Evolutionary conservation across 192 early-diverging fungal genomes (phyloP), one percentile per base, ranked within the genome.

Genomic region (Cladochytrium replicatum): DNA sequence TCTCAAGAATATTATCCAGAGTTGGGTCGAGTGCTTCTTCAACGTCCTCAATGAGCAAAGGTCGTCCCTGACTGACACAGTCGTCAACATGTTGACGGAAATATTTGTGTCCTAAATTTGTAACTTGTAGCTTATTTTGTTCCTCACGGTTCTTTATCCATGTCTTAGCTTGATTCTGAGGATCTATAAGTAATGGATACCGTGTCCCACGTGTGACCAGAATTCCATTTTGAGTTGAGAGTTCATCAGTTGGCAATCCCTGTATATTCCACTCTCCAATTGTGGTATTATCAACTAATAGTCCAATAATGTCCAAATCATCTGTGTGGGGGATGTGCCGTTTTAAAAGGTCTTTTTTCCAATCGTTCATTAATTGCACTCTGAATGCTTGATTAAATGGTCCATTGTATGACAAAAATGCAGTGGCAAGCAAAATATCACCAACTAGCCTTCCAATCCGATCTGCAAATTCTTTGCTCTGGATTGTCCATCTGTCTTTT

Each of bases 141-240:
- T 77, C 78, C 48, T 81, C 78, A n/a, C 75, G 52, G 26, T 72
- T 76, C 50, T 80, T 80, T 41, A 80, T 80, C 78, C 78, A 80
- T 6, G 61, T 58, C 44, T 80, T 79, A 0, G 76, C 78, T 47
- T 80, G 78, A 23, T 65, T 76, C 47, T 80, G 78, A 0, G 78
- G 78, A 58, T 80, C 78, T 46, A 80, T 80, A 22, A 80, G 62
- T 13, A 80, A 66, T 7, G 78, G 78, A 55, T 66, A 80, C 41
- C 75, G 54, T 2, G 78, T 72, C 17, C 78, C 75, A 42, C 70
- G 67, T 26, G 68, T 77, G 15, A 80, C 78, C 40, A 80, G 61
- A 43, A 79, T 76, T 68, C 78, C 78, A 46, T 80, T 80, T 49
- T 80, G 75, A 2, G 55, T 77, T 0, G 78, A 80, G 4, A 80